Percentiles rank a stretch among this genome's conserved stretches.
Evolutionary conservation across 2,329 filamentous ascomycete genomes (phyloP).

Genomic region (Pochonia chlamydosporia): DNA sequence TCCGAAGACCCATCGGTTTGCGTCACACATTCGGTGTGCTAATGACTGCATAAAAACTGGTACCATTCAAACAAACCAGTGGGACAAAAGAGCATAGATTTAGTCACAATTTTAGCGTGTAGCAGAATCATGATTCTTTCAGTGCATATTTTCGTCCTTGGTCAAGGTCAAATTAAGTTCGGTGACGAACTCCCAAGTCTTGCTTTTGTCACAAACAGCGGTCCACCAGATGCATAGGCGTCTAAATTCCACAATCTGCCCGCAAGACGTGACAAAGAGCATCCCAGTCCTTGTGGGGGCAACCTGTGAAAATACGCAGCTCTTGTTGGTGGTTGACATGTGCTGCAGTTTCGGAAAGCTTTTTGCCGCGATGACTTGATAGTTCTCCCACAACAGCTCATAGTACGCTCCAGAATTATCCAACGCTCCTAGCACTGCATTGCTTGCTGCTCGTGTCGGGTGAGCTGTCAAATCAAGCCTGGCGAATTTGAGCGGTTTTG

Average conservation of each 20-base stretch:
- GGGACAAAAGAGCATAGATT: too few relatives aligned
- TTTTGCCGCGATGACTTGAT: background rate
- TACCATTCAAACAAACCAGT: background rate
- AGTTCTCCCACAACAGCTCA: slow-evolving; percentile 14
- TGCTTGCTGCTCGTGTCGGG: background rate
- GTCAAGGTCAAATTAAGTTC: background rate
- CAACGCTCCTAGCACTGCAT: slow-evolving; percentile 9
- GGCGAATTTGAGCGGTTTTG: background rate
- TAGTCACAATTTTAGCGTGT: too few relatives aligned
- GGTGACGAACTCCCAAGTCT: background rate
- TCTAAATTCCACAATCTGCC: background rate
- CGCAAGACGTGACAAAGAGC: background rate
- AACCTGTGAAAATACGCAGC: background rate
- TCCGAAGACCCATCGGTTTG: slow-evolving; percentile 3
- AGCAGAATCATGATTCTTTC: too few relatives aligned
- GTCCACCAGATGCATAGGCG: slow-evolving; percentile 3
- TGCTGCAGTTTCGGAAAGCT: background rate
- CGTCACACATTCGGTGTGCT: slow-evolving; percentile 1
- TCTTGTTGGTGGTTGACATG: background rate
- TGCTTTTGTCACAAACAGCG: background rate
- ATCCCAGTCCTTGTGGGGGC: background rate
- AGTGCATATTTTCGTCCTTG: too few relatives aligned
- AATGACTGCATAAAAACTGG: background rate
- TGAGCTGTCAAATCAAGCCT: background rate
- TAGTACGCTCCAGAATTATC: slow-evolving; percentile 25